A percentile compares a stretch with the other conserved stretches of the same genome.
These are phyloP conservation scores for Lepidopterella palustris DNA, from an alignment of 495 filamentous ascomycete species.

Conservation along the genomic window DNA sequence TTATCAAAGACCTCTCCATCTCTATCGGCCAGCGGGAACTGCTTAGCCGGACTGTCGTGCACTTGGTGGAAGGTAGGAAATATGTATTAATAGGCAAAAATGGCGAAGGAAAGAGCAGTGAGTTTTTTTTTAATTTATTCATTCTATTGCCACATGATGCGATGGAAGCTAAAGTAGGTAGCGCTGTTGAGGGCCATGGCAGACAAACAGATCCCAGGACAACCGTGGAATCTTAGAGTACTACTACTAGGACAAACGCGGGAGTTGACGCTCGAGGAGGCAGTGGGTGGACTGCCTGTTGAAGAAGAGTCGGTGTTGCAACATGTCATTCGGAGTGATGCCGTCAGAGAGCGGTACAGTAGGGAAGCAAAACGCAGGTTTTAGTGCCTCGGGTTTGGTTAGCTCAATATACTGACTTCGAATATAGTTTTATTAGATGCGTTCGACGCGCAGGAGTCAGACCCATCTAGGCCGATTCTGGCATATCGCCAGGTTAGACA, in stretches of 20 bases:
- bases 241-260: slow-evolving; percentile 67
- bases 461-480: slow-evolving; percentile 50
- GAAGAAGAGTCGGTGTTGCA: slow-evolving; percentile 50
- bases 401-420: not conserved
- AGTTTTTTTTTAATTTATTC: not conserved
- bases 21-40: slow-evolving; percentile 55
- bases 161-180: too few species aligned
- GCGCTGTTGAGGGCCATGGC: slow-evolving; percentile 65
- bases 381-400: not conserved
- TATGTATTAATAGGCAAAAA: slow-evolving; percentile 74
- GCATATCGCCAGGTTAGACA: slow-evolving; percentile 55
- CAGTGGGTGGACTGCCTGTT: slow-evolving; percentile 11
- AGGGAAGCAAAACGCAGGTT: slow-evolving; percentile 50
- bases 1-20: slow-evolving; percentile 34
- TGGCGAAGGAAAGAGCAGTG: slow-evolving; percentile 68
- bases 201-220: slow-evolving; percentile 71
- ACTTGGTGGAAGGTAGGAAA: slow-evolving; percentile 60
- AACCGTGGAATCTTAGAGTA: slow-evolving; percentile 60
- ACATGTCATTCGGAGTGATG: slow-evolving; percentile 61
- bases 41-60: slow-evolving; percentile 59
- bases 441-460: slow-evolving; percentile 40
- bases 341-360: slow-evolving; percentile 50
- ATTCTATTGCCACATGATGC: too few species aligned
- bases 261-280: slow-evolving; percentile 27
- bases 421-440: slow-evolving; percentile 43